These are phyloP conservation scores for Picea glauca DNA, from an alignment of 75 land plant species.

Conservation along the genomic window DNA sequence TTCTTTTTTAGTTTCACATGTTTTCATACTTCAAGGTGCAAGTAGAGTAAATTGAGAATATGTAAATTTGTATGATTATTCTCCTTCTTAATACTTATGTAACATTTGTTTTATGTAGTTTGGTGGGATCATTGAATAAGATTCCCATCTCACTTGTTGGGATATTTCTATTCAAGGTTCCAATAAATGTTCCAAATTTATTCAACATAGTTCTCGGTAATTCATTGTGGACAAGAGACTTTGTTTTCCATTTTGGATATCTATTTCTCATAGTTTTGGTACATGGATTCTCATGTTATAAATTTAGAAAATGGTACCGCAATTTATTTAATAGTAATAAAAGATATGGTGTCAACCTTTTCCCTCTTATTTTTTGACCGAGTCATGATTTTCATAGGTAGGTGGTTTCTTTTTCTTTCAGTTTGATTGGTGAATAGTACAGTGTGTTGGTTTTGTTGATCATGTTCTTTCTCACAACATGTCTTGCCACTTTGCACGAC, in stretches of 20 bases:
- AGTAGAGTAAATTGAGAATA: background rate
- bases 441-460: too few species aligned
- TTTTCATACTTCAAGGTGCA: background rate
- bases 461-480: background rate
- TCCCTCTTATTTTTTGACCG: background rate
- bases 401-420: background rate
- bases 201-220: conserved; percentile 89
- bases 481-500: conserved; percentile 36
- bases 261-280: too few species aligned
- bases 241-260: too few species aligned
- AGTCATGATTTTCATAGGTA: background rate
- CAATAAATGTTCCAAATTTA: conserved; percentile 63
- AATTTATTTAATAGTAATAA: too few species aligned
- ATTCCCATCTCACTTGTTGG: conserved; percentile 92
- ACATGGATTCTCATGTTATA: too few species aligned
- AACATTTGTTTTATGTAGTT: conserved; percentile 27
- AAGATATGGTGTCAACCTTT: background rate
- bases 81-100: background rate
- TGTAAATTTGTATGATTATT: background rate
- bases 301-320: too few species aligned
- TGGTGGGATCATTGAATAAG: conserved; percentile 94
- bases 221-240: background rate
- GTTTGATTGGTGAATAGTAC: background rate
- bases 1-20: background rate
- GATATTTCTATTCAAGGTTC: conserved; percentile 79